These are phyloP conservation scores for Stagonosporopsis rhizophila DNA, from an alignment of 2,329 filamentous ascomycete genomes.

Conservation along the genomic window DNA sequence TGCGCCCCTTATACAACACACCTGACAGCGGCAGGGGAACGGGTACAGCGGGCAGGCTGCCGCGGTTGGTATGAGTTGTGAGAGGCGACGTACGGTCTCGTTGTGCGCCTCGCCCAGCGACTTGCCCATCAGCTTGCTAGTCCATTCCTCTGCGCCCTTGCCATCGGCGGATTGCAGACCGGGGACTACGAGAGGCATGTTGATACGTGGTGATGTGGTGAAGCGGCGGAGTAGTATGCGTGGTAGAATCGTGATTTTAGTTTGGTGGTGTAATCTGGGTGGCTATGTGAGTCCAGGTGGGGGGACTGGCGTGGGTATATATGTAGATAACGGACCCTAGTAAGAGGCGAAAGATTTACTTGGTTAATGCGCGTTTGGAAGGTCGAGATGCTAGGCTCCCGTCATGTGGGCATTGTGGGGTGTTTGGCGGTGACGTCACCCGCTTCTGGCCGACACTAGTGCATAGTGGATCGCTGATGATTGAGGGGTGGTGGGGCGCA, in stretches of 20 bases:
- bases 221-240: constrained; percentile 7
- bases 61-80: background rate
- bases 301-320: constrained; percentile 13
- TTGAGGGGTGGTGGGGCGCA: constrained; percentile 17
- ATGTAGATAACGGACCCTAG: constrained; percentile 21
- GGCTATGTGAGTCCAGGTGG: constrained; percentile 1
- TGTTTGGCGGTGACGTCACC: constrained; percentile 31
- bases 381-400: constrained; percentile 25
- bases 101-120: constrained; percentile 57
- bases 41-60: constrained; percentile 4
- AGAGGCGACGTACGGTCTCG: constrained; percentile 49
- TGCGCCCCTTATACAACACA: background rate
- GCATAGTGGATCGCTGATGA: background rate
- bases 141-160: constrained; percentile 52
- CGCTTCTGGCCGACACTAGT: constrained; percentile 26
- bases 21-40: background rate
- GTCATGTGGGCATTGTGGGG: constrained; percentile 11
- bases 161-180: constrained; percentile 51
- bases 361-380: constrained; percentile 21
- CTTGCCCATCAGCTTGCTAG: constrained; percentile 59
- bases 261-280: background rate
- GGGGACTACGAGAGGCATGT: constrained; percentile 61
- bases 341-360: constrained; percentile 19
- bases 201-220: constrained; percentile 17
- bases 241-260: constrained; percentile 2